Conservation (phyloP, 768 basidiomycete genomes). For the Boletus sp. region DNA sequence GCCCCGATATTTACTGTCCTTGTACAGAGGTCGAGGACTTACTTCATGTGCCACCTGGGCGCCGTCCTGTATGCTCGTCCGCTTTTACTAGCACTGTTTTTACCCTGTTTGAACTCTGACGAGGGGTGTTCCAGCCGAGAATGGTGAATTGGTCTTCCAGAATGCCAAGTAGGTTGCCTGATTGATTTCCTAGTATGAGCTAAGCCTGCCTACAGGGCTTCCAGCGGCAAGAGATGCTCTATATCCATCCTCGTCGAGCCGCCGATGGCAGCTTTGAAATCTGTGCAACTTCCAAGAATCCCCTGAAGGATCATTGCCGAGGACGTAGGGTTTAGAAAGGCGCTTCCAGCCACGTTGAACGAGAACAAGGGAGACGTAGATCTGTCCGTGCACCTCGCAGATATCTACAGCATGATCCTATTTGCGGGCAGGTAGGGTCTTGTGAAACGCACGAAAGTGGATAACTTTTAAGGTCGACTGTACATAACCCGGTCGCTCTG, state of each 20-base stretch:
- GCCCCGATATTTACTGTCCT: not conserved
- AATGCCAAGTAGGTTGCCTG: not conserved
- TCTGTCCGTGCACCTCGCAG: not conserved
- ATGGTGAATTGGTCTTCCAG: not conserved
- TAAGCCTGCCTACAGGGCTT: not conserved
- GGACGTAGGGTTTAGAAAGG: not conserved
- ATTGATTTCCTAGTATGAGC: not conserved
- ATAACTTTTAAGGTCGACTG: not conserved
- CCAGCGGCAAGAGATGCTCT: not conserved
- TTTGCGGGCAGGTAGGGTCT: not conserved
- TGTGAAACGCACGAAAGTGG: not conserved
- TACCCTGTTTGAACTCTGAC: not conserved
- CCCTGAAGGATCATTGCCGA: not conserved
- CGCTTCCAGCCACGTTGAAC: not conserved
- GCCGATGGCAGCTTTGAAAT: not conserved
- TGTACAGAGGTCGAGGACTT: not conserved
- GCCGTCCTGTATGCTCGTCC: not conserved
- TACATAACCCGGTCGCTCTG: not conserved
- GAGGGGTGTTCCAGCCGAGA: not conserved
- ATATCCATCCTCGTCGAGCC: not conserved
- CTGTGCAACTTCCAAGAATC: not conserved
- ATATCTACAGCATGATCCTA: not conserved
- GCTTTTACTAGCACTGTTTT: too few species aligned
- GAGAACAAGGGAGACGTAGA: not conserved
- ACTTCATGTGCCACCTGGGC: not conserved